Base-by-base conservation (phyloP, 257 asterid species). In the Henckelia pumila region DNA sequence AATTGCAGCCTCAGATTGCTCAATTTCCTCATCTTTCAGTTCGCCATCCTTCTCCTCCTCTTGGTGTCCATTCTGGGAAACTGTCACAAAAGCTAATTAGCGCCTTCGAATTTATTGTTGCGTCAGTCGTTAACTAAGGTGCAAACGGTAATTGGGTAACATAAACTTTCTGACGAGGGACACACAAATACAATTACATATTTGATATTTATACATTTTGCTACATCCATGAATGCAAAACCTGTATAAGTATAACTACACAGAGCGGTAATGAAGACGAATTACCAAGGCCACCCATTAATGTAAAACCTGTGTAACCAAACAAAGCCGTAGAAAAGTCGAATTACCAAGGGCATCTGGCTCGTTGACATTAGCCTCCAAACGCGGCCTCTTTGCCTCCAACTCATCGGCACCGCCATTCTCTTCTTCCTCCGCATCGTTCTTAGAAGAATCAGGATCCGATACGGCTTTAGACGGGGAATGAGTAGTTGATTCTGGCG, bases 341-440 rank as follows among this genome's bases (percentile, higher is more conserved):
- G 68, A 66, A 65, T 79, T 57, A 88, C 95, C 95, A 28, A 25
- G 72, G 20, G 23, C 86, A 17, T 76, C 82, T 19, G 76, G 61
- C 25, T 80, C 83, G 44, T 29, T 70, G 60, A 68, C 76, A 74
- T 64, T 56, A 56, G 65, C 80, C 81, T 85, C 96, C 40, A 90
- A 58, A 49, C 96, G 96, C 32, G 89, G 92, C 50, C 97, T 95
- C 63, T 94, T 94, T 9, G 83, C 63, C 61, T 88, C 95, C 7
- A 90, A 81, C 76, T 74, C 95, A 71, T 84, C 88, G 19, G 40
- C 82, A 17, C 61, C 78, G 3, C 30, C 85, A 76, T 63, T 73
- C 62, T 75, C 89, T 59, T 69, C 85, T 72, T 63, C 86, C 70
- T 71, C 73, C 61, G 72, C 67, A 21, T 71, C 84, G 55, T 80